These are phyloP conservation scores for Digitaria exilis DNA, from an alignment of 202 grass and related monocot species.

Conservation along the genomic window DNA sequence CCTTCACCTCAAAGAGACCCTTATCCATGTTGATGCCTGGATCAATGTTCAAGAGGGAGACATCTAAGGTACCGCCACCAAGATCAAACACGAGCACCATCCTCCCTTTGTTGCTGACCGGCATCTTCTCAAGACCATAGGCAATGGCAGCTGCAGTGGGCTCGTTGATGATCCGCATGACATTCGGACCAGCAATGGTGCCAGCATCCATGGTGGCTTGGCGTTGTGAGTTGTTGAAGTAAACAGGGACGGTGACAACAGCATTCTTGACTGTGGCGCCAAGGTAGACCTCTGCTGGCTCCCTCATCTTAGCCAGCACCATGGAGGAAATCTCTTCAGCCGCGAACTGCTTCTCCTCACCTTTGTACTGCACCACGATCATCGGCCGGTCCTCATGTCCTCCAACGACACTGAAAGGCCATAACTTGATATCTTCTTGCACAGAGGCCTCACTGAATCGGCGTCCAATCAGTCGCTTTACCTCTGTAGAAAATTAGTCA, in stretches of 20 bases:
- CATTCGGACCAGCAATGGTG: slow-evolving; percentile 23
- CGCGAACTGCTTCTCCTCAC: not conserved
- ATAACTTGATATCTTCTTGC: not conserved
- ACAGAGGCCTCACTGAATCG: not conserved
- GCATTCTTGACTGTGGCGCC: not conserved
- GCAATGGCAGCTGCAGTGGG: slow-evolving; percentile 57
- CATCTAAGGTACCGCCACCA: slow-evolving; percentile 3
- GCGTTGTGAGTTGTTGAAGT: not conserved
- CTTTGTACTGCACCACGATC: not conserved
- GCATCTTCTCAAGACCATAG: slow-evolving; percentile 56
- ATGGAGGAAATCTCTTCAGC: not conserved
- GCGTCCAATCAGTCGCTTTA: not conserved
- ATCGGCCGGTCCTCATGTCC: not conserved
- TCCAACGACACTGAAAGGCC: not conserved
- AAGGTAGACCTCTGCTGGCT: not conserved
- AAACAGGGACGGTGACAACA: not conserved
- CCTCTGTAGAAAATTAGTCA: not conserved
- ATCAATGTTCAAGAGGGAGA: slow-evolving; percentile 48
- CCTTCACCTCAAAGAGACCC: slow-evolving; percentile 48
- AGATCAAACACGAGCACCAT: slow-evolving; percentile 54
- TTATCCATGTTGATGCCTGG: not conserved
- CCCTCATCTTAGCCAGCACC: not conserved
- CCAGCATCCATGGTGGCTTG: not conserved
- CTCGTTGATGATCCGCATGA: slow-evolving; percentile 62
- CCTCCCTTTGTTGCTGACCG: slow-evolving; percentile 36